Base-by-base conservation (phyloP, 768 basidiomycete genomes). In the Pleurotus cornucopiae region DNA sequence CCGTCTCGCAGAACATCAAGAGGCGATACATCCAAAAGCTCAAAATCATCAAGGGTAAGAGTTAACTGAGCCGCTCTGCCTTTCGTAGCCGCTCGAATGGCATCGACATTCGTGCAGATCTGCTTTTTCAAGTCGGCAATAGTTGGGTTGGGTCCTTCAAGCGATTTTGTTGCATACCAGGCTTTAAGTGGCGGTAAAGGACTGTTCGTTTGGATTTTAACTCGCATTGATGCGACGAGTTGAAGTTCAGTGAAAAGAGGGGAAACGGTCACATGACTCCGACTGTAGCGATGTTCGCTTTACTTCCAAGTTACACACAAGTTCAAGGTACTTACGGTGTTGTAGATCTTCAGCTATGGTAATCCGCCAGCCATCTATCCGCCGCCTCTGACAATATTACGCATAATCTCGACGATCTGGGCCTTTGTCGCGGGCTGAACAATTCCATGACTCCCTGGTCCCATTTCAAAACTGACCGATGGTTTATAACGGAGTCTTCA, bases 121-220 rank as follows among this genome's bases (percentile, higher is more conserved):
- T 65, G 63, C 26, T 59, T 55, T 58, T 79, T 82, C 34, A 82
- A 67, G 37, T 74, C 69, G 2, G 58, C 43, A 4, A 79, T 67
- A 0, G 68, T 73, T 9, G 61, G 54, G 40, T 73, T 68, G 25
- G 75, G 71, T 3, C 18, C 16, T 14, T 46, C 54, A 18, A 61
- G 40, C 4, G 49, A 30, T 7, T 53, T 43, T 13, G 38, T 49
- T 16, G 72, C 67, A 59, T 81, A 81, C 84, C 84, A 85, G 4
- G 75, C 80, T 57, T 76, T 80, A 12, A 81, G 58, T 20, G 66
- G 69, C 1, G 79, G 78, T 12, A 85, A 70, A 37, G 83, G 82
- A 30, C 70, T 62, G 4, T 64, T 63, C 0, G 79, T 74, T 56
- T 77, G 78, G 54, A 85, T 69, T 60, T 76, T 75, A 49, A 85